phyloP scores from a whole-genome alignment of 768 basidiomycete species.

The Lactarius hengduanensis region DNA sequence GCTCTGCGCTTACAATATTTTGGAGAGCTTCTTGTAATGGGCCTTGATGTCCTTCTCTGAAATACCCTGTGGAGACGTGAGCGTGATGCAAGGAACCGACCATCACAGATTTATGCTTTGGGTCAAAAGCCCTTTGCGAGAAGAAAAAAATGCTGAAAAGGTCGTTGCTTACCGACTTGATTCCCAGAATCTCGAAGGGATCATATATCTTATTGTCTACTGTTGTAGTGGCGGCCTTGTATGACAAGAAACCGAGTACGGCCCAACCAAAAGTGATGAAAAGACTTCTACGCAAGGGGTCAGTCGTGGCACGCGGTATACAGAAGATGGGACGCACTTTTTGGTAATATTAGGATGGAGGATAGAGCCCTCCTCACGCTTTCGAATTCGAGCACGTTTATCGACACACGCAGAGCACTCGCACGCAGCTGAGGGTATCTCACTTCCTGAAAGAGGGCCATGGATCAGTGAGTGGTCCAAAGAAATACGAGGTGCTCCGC shows the following conservation, averaged over 20 bases:
- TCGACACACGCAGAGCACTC: constrained; percentile 27
- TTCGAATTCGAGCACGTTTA: constrained; percentile 38
- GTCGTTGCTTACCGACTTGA: constrained; percentile 54
- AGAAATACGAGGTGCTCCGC: neutral
- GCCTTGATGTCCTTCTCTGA: constrained; percentile 93
- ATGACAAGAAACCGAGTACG: constrained; percentile 62
- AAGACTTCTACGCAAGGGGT: constrained; percentile 45
- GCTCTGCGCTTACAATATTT: constrained; percentile 61
- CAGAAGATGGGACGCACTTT: constrained; percentile 20
- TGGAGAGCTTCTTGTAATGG: constrained; percentile 89
- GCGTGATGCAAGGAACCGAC: neutral
- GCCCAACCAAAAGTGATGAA: constrained; percentile 73
- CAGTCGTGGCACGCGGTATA: neutral
- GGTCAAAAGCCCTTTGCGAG: neutral
- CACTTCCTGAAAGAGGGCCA: constrained; percentile 4
- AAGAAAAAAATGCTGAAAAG: neutral
- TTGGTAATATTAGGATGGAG: constrained; percentile 12
- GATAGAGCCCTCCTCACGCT: constrained; percentile 28
- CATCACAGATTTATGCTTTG: neutral
- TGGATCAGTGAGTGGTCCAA: neutral
- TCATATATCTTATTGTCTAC: constrained; percentile 77
- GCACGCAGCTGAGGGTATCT: constrained; percentile 23
- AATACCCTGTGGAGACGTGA: constrained; percentile 44
- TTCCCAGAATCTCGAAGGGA: constrained; percentile 91
- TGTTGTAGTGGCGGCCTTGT: constrained; percentile 57